These are phyloP conservation scores for Begonia loranthoides DNA, from an alignment of 306 rosid genomes.

Conservation along the genomic window DNA sequence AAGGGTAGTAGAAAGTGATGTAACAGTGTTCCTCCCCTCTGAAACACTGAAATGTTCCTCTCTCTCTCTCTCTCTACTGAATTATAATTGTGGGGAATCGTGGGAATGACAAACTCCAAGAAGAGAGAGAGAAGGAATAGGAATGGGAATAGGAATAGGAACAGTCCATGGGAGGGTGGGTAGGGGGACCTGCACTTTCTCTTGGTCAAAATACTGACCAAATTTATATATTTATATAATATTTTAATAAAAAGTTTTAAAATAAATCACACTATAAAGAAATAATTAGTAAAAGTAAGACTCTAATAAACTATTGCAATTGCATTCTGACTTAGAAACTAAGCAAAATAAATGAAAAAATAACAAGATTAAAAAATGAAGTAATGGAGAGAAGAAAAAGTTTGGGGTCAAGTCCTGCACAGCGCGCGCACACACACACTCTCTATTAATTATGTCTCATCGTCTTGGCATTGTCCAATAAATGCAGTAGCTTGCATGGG, in stretches of 20 bases:
- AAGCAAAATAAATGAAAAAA: too few species aligned
- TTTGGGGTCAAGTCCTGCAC: too few species aligned
- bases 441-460: neutral
- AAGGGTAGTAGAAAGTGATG: neutral
- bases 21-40: neutral
- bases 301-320: too few species aligned
- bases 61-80: neutral
- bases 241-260: neutral
- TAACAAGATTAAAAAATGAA: too few species aligned
- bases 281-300: neutral
- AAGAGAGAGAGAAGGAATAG: neutral
- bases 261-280: neutral
- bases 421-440: too few species aligned
- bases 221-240: too few species aligned
- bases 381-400: too few species aligned
- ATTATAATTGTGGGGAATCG: neutral
- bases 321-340: too few species aligned
- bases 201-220: neutral
- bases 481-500: neutral
- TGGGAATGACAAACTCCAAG: neutral
- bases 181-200: neutral
- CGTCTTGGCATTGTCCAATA: constrained; percentile 1
- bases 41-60: neutral
- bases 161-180: neutral
- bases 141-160: too few species aligned